Conservation (phyloP, 495 filamentous ascomycete species). For the Pseudotulostoma volvatum region DNA sequence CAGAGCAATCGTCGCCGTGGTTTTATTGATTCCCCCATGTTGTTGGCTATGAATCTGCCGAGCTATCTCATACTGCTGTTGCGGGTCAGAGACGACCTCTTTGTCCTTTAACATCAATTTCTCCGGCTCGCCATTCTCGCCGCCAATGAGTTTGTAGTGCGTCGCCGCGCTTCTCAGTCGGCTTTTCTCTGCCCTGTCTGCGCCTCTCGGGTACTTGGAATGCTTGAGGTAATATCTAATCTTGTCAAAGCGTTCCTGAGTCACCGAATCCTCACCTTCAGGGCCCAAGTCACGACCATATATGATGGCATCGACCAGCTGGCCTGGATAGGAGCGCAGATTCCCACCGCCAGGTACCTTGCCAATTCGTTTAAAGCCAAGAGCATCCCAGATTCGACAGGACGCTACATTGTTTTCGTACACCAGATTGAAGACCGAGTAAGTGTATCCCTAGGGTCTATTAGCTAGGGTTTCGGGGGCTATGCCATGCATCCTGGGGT, state of each 20-base stretch:
- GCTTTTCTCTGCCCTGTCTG: constrained; percentile 90
- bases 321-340: constrained; percentile 62
- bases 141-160: constrained; percentile 66
- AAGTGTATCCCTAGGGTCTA: constrained; percentile 66
- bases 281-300: constrained; percentile 75
- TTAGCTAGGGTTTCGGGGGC: not conserved
- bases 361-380: constrained; percentile 97
- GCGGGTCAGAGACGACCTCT: constrained; percentile 84
- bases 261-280: constrained; percentile 72
- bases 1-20: constrained; percentile 83
- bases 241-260: constrained; percentile 96
- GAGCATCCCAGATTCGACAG: constrained; percentile 86
- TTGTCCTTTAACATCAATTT: constrained; percentile 94
- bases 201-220: constrained; percentile 81
- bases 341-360: constrained; percentile 76
- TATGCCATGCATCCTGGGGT: not conserved
- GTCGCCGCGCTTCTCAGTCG: constrained; percentile 84
- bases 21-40: constrained; percentile 98
- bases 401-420: constrained; percentile 96
- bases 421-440: constrained; percentile 94
- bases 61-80: constrained; percentile 84
- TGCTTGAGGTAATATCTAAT: constrained; percentile 94
- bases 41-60: constrained; percentile 51
- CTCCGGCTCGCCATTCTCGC: constrained; percentile 39
- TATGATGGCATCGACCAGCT: constrained; percentile 87